Base-by-base conservation (phyloP, 2,329 filamentous ascomycete species). In the Mycosphaerella sp. region DNA sequence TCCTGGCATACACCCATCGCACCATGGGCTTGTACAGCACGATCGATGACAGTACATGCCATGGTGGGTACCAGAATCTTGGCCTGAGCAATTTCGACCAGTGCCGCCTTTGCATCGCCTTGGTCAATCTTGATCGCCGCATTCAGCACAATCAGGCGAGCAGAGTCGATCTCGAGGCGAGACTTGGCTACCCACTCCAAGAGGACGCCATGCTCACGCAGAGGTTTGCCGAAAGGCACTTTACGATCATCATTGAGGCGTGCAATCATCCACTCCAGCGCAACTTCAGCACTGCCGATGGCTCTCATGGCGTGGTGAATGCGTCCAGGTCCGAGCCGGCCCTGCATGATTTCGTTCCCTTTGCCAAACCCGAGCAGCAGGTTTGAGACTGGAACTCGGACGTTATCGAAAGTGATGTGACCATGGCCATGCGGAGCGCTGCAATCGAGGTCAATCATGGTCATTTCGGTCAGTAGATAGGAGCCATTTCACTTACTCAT, bases 241-340 rank as follows among this genome's bases (percentile, higher is more conserved):
- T 95, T 96, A 65, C 76, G 78, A 49, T 87, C 83, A 74, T 97
- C 92, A 74, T 97, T 97, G 74, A 95, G 85, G 58, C 93, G 86
- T 66, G 89, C 87, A 55, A 97, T 81, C 82, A 97, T 87, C 86
- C 88, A 95, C 67, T 97, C 92, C 21, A 97, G 81, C 0, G 91
- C 93, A 62, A 85, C 82, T 73, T 97, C 93, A 12, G 93, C 82
- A 49, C 89, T 86, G 46, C 93, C 93, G 68, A 98, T 93, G 54
- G 84, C 85, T 61, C 93, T 84, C 93, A 97, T 97, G 54, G 90
- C 89, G 75, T 98, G 93, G 76, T 98, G 93, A 69, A 98, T 97
- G 53, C 93, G 87, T 29, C 93, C 93, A 1, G 93, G 93, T 0
- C 93, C 93, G 17, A 98, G 85, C 63, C 93, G 88, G 54, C 93